These are phyloP conservation scores for Verticillium nubilum DNA, from an alignment of 2,329 filamentous ascomycete genomes.

Conservation along the genomic window DNA sequence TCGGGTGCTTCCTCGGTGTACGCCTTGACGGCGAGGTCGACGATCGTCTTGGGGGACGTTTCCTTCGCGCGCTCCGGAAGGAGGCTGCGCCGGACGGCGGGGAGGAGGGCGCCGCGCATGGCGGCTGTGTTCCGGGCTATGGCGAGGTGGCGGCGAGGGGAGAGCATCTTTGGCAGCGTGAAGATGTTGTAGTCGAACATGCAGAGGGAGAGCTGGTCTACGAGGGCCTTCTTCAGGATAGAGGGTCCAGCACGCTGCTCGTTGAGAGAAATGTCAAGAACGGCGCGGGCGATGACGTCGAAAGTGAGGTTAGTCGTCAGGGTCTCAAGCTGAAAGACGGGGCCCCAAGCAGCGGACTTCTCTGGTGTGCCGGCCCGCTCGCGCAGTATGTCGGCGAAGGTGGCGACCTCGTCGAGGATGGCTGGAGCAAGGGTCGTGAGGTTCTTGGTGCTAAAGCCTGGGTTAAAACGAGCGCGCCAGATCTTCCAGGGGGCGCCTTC, in stretches of 20 bases:
- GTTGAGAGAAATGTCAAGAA: slow-evolving; percentile 15
- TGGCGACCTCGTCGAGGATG: slow-evolving; percentile 28
- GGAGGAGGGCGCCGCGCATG: slow-evolving; percentile 5
- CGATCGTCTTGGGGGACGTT: slow-evolving; percentile 10
- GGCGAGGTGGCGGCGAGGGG: neutral
- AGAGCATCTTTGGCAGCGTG: neutral
- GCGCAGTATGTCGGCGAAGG: slow-evolving; percentile 24
- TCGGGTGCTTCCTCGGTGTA: neutral
- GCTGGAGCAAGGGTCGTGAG: slow-evolving; percentile 26
- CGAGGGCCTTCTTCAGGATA: slow-evolving; percentile 1
- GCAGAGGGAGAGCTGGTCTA: slow-evolving; percentile 1
- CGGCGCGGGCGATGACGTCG: slow-evolving; percentile 31
- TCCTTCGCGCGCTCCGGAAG: slow-evolving; percentile 1
- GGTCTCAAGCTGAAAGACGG: slow-evolving; percentile 21
- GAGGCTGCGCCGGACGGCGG: slow-evolving; percentile 2
- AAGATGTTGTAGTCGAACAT: slow-evolving; percentile 3
- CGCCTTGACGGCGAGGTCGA: slow-evolving; percentile 18
- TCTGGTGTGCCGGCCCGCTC: slow-evolving; percentile 19
- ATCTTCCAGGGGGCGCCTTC: slow-evolving; percentile 21
- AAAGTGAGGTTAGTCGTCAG: slow-evolving; percentile 31
- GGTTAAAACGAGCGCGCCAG: slow-evolving; percentile 27
- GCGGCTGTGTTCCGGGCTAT: neutral
- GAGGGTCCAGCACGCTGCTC: slow-evolving; percentile 5
- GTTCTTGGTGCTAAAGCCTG: slow-evolving; percentile 30
- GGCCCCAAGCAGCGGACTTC: slow-evolving; percentile 22